A percentile compares a stretch with the other conserved stretches of the same genome.
Conservation (phyloP, 1,284 basidiomycete species). For the Puccinia polysora region DNA sequence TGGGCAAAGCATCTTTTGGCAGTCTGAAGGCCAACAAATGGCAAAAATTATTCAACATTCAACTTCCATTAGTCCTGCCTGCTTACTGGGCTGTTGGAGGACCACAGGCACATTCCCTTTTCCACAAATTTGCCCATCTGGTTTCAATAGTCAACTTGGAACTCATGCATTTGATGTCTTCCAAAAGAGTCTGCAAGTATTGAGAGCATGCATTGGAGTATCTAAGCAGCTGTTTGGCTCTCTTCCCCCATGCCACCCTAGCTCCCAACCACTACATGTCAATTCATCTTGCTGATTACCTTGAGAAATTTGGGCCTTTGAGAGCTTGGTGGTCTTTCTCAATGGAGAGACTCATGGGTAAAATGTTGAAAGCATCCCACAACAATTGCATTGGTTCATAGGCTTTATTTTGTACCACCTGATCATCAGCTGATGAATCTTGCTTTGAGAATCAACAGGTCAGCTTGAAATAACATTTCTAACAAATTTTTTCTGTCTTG, state of each 20-base stretch:
- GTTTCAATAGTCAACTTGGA: slow-evolving; percentile 16
- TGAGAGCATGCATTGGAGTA: slow-evolving; percentile 7
- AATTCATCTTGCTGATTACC: slow-evolving; percentile 11
- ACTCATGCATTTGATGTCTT: not conserved
- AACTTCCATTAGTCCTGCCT: not conserved
- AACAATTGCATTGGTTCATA: slow-evolving; percentile 24
- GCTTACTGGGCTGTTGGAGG: not conserved
- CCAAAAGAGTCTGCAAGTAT: not conserved
- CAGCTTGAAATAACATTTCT: slow-evolving; percentile 25
- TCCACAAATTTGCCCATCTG: slow-evolving; percentile 22
- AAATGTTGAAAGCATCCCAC: slow-evolving; percentile 19
- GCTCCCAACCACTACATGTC: slow-evolving; percentile 23
- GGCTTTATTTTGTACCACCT: not conserved
- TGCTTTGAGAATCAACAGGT: not conserved
- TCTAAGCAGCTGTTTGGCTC: slow-evolving; percentile 1
- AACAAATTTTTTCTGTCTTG: slow-evolving; percentile 26
- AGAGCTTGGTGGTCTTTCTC: slow-evolving; percentile 33
- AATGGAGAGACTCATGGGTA: slow-evolving; percentile 22
- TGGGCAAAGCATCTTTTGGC: slow-evolving; percentile 43
- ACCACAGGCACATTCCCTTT: not conserved
- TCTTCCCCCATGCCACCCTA: not conserved
- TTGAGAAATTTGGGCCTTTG: slow-evolving; percentile 11
- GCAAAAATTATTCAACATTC: slow-evolving; percentile 38
- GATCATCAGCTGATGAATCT: not conserved
- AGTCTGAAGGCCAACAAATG: slow-evolving; percentile 46